Conservation (phyloP, 2,329 filamentous ascomycete species). For the Cercospora sojina region DNA sequence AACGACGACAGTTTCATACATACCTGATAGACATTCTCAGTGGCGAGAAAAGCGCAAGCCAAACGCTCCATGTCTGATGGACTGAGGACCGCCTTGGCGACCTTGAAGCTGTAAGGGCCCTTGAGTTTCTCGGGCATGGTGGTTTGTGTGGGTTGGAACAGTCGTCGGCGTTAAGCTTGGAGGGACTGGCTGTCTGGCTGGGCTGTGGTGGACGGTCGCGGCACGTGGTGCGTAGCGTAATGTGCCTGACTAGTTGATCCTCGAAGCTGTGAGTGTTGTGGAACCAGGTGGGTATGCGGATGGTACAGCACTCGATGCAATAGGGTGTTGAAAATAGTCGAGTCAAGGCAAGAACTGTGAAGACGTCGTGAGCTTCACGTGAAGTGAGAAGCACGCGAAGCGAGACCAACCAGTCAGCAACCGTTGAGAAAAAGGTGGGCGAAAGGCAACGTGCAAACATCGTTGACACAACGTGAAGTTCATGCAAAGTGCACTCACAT, state of each 20-base stretch:
- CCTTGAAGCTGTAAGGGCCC: conserved; percentile 21
- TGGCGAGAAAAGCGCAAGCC: conserved; percentile 25
- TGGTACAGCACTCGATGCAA: neutral
- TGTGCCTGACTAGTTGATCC: neutral
- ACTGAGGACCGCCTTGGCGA: conserved; percentile 25
- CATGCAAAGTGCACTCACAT: conserved; percentile 1
- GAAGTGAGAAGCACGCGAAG: neutral
- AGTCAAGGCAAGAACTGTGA: neutral
- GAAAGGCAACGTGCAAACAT: neutral
- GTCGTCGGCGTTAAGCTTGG: neutral
- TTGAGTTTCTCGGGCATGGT: conserved; percentile 14
- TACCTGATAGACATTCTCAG: conserved; percentile 12
- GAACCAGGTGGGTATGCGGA: neutral
- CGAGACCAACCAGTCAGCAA: neutral
- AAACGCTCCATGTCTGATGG: conserved; percentile 25
- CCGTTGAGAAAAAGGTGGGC: neutral
- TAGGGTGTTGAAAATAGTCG: neutral
- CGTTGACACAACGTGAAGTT: conserved; percentile 2
- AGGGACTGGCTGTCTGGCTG: neutral
- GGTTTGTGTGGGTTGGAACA: neutral
- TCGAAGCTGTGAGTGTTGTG: neutral
- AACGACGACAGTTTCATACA: neutral
- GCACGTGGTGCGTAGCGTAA: neutral
- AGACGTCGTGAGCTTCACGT: neutral
- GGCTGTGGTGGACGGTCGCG: neutral